phyloP scores from a whole-genome alignment of 2,329 filamentous ascomycete species.

The Exophiala phaeomuriformis region DNA sequence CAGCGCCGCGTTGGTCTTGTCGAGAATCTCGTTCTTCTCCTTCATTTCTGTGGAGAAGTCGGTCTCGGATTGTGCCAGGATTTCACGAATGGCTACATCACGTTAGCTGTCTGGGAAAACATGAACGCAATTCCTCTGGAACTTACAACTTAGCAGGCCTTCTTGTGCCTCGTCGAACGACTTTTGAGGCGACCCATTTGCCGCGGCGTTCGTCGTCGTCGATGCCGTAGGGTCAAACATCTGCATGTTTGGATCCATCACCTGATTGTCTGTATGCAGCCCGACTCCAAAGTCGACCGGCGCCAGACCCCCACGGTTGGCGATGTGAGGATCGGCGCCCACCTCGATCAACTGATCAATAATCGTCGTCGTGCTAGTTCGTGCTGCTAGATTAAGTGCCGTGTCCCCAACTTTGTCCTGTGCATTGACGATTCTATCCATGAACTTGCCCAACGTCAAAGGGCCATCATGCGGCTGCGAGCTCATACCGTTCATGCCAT shows the following conservation, averaged over 20 bases:
- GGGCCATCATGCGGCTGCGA: conserved; percentile 31
- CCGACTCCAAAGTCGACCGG: conserved; percentile 91
- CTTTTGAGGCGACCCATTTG: conserved; percentile 36
- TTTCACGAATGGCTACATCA: conserved; percentile 64
- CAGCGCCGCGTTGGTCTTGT: conserved; percentile 71
- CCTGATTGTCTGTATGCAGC: conserved; percentile 49
- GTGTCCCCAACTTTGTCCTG: conserved; percentile 93
- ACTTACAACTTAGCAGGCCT: conserved; percentile 40
- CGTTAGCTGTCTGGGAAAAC: conserved; percentile 32
- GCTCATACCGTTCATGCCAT: conserved; percentile 31
- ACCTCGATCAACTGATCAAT: conserved; percentile 96
- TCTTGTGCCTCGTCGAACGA: conserved; percentile 41
- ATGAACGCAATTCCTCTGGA: neutral
- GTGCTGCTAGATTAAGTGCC: conserved; percentile 83
- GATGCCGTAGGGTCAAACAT: conserved; percentile 22
- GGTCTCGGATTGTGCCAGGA: conserved; percentile 69
- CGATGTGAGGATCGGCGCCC: conserved; percentile 83
- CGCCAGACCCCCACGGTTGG: conserved; percentile 79
- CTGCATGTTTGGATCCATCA: conserved; percentile 34
- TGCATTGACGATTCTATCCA: conserved; percentile 94
- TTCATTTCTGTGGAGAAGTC: conserved; percentile 75
- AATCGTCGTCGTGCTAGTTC: conserved; percentile 88
- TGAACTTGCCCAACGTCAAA: conserved; percentile 85
- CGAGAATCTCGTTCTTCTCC: conserved; percentile 74
- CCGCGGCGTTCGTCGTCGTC: neutral